Evolutionary conservation across 1,284 basidiomycete species (phyloP).

Genomic region (Rhodofomes roseus): DNA sequence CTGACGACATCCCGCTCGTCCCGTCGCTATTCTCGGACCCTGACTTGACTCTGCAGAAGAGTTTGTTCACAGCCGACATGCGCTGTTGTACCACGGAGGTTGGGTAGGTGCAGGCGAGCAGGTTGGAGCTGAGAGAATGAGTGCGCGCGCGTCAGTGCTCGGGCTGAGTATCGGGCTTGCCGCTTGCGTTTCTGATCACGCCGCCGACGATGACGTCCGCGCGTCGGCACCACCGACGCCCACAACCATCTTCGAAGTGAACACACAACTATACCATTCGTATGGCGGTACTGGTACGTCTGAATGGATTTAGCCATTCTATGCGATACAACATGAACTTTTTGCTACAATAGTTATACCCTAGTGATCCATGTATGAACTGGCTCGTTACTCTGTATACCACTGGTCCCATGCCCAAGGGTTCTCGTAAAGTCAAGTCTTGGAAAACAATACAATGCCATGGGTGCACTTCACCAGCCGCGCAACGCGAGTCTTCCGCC

Average conservation of each 20-base stretch:
- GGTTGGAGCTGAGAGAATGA: neutral
- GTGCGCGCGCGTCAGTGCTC: neutral
- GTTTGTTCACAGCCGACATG: constrained; percentile 19
- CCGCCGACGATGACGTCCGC: neutral
- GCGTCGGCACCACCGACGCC: neutral
- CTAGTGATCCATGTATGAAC: neutral
- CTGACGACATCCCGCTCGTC: constrained; percentile 8
- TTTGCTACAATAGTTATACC: neutral
- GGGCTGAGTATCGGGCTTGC: no score
- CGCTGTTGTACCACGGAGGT: neutral
- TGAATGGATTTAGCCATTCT: no score
- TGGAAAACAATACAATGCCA: no score
- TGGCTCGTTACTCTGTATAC: no score
- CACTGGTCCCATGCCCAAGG: no score
- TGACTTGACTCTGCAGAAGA: constrained; percentile 20
- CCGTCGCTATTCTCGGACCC: constrained; percentile 1
- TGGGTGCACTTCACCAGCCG: constrained; percentile 38
- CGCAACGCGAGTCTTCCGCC: constrained; percentile 55
- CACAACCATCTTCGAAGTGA: neutral
- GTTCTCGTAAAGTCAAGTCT: no score
- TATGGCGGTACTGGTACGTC: no score
- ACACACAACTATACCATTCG: no score
- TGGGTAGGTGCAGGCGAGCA: neutral
- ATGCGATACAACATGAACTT: neutral
- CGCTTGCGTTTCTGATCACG: neutral